Evolutionary conservation across 495 filamentous ascomycete species (phyloP), one percentile per base, ranked within the genome.

Genomic region (Podospora comata): DNA sequence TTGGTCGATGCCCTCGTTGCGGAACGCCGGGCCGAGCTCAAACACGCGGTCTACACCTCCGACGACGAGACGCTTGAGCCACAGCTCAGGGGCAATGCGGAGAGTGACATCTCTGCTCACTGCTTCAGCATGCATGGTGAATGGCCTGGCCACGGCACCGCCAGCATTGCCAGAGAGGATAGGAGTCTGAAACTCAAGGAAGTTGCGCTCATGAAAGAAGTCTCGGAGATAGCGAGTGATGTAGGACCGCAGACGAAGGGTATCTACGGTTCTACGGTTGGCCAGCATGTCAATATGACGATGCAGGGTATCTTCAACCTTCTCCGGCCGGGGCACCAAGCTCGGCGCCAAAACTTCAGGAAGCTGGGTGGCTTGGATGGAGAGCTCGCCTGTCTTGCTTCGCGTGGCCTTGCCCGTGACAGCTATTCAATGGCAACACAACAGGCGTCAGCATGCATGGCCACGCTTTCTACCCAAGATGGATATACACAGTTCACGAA

Each of bases 1-100:
- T 64, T 96, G 83, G 80, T 99, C 95, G 73, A 96, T 91, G 65
- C 92, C 93, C 78, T 99, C 95, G 72, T 98, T 99, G 67, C 95
- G 84, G 85, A 98, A 97, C 69, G 92, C 89, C 2, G 91, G 87
- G 20, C 96, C 95, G 63, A 98, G 85, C 74, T 99, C 95, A 79
- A 95, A 98, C 11, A 98, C 94, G 71, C 89, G 86, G 79, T 97
- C 90, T 4, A 97, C 82, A 60, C 95, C 95, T 75, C 95, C 95
- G 19, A 98, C 93, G 27, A 98, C 90, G 60, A 99, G 85, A 85
- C 92, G 90, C 87, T 99, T 99, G 69, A 99, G 88, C 80, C 94
- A 96, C 32, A 99, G 82, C 76, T 99, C 95, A 1, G 95, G 96
- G 7, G 95, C 95, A 60, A 99, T 87, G 75, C 95, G 76, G 67